Evolutionary conservation across 345 rosid genomes (phyloP), one percentile per base, ranked within the genome.

Genomic region (Populus euphratica): DNA sequence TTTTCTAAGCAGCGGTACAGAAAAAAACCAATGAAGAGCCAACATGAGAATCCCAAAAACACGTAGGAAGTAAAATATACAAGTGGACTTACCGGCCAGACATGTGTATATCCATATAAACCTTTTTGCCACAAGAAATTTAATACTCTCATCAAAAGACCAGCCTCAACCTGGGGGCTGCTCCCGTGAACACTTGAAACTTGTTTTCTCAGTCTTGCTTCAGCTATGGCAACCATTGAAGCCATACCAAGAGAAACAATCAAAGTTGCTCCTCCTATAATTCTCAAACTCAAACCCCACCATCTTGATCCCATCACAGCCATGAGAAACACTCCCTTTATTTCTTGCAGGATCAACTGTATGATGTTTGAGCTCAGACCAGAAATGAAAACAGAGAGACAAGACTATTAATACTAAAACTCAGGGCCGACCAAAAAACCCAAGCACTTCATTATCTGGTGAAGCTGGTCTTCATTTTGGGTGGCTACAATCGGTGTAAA

Each of bases 81-180:
- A n/a, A 69, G n/a, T 8, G 33, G 36, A 50, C 70, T 76, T 81
- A 83, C 88, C 75, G 88, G 88, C 88, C 86, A 83, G 68, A 79
- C 81, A 72, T 75, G 86, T 11, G 76, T 79, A 29, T 86, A 86
- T 39, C 88, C 86, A 63, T 77, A 16, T 79, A 20, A 35, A 29
- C 80, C 82, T 71, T 75, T 78, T 44, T 64, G 77, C 85, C 81
- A 81, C 17, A 86, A 65, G 76, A 81, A 83, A 41, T 77, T 69
- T 23, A 73, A 16, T 20, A 76, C 38, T 49, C 21, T 52, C 63
- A 5, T 17, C 27, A 43, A 11, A 61, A 65, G 29, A 7, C 16
- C 69, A 68, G 74, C 59, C 67, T 76, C 74, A 68, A 21, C 50
- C 10, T 59, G 39, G 41, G 76, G 68, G 23, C 39, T 43, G 18